phyloP scores from a whole-genome alignment of 225 moss, liverwort and hornwort genomes.

The Bryum argenteum region DNA sequence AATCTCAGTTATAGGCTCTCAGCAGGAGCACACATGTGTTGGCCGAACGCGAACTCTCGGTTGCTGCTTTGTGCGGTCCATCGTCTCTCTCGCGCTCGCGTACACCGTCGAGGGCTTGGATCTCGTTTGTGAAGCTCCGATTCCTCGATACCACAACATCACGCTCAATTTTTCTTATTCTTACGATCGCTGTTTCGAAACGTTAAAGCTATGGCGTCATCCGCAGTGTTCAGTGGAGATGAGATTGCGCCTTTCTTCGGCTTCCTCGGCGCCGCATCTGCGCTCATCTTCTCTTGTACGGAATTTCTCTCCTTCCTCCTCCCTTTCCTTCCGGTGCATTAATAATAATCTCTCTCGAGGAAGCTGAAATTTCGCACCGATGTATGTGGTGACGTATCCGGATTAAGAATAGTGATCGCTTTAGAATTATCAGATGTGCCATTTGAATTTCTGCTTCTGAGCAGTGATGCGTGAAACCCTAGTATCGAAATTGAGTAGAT shows the following conservation, averaged over 20 bases:
- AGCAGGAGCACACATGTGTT: not conserved
- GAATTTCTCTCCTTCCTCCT: not conserved
- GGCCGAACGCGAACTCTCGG: constrained; percentile 1
- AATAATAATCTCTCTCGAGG: not conserved
- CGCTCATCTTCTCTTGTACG: constrained; percentile 71
- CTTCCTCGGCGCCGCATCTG: constrained; percentile 77
- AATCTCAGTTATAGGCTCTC: not conserved
- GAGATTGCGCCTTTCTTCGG: constrained; percentile 82
- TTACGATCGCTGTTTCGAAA: not conserved
- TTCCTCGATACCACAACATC: too few relatives aligned
- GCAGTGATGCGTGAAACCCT: not conserved
- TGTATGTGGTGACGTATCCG: not conserved
- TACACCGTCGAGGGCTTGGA: not conserved
- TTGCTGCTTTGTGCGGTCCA: not conserved
- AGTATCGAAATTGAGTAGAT: not conserved
- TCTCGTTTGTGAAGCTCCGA: not conserved
- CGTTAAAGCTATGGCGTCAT: constrained; percentile 42
- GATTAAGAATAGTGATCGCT: not conserved
- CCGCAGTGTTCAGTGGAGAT: constrained; percentile 59
- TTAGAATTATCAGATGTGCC: not conserved
- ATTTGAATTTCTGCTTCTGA: not conserved
- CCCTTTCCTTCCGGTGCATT: not conserved
- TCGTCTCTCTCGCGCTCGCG: not conserved
- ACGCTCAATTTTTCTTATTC: not conserved
- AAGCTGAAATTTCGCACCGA: not conserved